Base-by-base conservation (phyloP, 179 eudicot genomes). In the Silene coronaria region DNA sequence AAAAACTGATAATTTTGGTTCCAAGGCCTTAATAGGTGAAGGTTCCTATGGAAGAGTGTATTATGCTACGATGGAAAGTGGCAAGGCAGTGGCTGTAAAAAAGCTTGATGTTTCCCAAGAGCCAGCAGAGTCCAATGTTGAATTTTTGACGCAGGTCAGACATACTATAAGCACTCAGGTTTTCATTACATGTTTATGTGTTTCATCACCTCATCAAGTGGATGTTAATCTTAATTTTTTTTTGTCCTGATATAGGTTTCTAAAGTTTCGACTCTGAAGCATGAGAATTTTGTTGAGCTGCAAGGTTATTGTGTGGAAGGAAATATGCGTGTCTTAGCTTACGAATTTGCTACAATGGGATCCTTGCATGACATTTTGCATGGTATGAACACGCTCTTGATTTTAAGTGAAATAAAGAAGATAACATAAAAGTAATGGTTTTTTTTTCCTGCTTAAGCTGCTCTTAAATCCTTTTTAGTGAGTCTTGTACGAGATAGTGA, bases 31-130 rank as follows among this genome's bases (percentile, higher is more conserved):
- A 71, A 88, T 88, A 67, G 91, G 89, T 19, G 89, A 88, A 81
- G 89, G 91, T n/a, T 88, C 91, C 13, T 86, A 88, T 80, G 91
- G 91, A 79, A 79, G 91, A 74, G 89, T 85, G 26, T 88, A 86
- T 67, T 87, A 75, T 77, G 89, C 88, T 59, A 82, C 82, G 42
- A 75, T 88, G 80, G 83, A 80, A 48, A 85, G 75, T 82, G 90
- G 82, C 10, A 87, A 82, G 75, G 75, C 82, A 36, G 89, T 84
- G 64, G 87, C 91, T 55, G 82, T 88, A 16, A 88, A 88, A 61
- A 88, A 88, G 81, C 88, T 88, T 57, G 91, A 88, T 67, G 83
- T 85, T 63, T 75, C 88, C 36, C 77, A 80, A 61, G 89, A 86
- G 76, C 82, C 86, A 9, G 89, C 86, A 9, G 89, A 88, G 77